Conservation (phyloP, 73 alveolate genomes). For the Paramecium caudatum region DNA sequence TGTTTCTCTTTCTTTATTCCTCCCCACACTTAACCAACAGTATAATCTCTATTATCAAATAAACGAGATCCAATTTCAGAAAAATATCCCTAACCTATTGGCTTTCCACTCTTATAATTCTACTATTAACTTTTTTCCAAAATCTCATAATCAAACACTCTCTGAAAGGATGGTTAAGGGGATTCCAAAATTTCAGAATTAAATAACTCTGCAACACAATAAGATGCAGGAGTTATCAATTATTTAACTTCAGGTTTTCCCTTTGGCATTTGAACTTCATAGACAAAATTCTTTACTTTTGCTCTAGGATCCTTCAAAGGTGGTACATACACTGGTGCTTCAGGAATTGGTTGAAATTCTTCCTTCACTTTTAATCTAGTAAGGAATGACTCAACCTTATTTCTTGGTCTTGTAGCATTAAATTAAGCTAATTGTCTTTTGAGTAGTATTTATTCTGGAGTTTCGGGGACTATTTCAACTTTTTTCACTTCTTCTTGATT, state of each 20-base stretch:
- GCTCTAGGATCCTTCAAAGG: slow-evolving; percentile 16
- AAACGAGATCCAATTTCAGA: not conserved
- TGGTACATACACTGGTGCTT: not conserved
- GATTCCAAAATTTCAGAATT: not conserved
- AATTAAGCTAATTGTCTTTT: slow-evolving; percentile 10
- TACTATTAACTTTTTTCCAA: not conserved
- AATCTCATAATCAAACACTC: slow-evolving; percentile 4
- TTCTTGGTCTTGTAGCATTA: slow-evolving; percentile 33
- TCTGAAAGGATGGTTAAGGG: not conserved
- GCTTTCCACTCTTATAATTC: not conserved
- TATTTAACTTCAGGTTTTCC: not conserved
- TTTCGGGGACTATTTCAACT: slow-evolving; percentile 32
- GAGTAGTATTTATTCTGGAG: not conserved
- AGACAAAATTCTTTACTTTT: slow-evolving; percentile 27
- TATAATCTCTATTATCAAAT: slow-evolving; percentile 18
- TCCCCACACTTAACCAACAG: not conserved
- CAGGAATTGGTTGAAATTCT: not conserved
- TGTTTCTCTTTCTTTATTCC: not conserved
- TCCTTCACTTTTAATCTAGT: not conserved
- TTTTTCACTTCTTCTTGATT: not conserved
- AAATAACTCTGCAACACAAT: not conserved
- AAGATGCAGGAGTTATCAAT: slow-evolving; percentile 42
- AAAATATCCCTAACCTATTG: not conserved
- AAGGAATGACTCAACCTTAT: slow-evolving; percentile 14
- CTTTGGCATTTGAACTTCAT: slow-evolving; percentile 35